Percentiles rank a stretch among this genome's conserved stretches.
phyloP scores from a whole-genome alignment of 2,329 filamentous ascomycete species.

The Talaromyces marneffei region DNA sequence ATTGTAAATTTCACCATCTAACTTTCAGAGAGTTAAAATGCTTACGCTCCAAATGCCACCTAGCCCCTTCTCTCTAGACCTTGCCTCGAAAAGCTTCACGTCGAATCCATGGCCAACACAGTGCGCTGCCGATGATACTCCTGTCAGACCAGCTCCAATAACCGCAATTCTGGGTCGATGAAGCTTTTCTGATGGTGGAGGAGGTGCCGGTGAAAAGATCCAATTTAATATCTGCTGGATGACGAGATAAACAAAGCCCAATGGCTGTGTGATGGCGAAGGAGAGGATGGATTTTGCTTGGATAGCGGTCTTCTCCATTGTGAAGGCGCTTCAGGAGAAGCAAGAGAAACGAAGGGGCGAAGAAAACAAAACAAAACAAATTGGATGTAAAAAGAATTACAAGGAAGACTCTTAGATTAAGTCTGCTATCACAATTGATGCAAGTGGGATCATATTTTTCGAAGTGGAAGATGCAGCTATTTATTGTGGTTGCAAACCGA shows the following conservation, averaged over 20 bases:
- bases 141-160: slow-evolving; percentile 67
- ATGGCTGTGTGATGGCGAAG: slow-evolving; percentile 17
- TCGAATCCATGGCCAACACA: slow-evolving; percentile 83
- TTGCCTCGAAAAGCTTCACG: slow-evolving; percentile 70
- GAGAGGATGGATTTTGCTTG: slow-evolving; percentile 4
- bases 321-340: not conserved
- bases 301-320: not conserved
- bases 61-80: slow-evolving; percentile 54
- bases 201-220: slow-evolving; percentile 65
- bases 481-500: not conserved
- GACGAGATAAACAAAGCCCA: slow-evolving; percentile 27
- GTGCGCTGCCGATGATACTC: slow-evolving; percentile 71
- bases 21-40: not conserved
- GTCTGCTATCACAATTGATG: not conserved
- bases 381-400: not conserved
- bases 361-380: not conserved
- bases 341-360: not conserved
- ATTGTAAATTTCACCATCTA: not conserved
- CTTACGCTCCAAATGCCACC: slow-evolving; percentile 76
- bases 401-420: not conserved
- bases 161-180: slow-evolving; percentile 61
- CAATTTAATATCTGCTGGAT: slow-evolving; percentile 27
- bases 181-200: slow-evolving; percentile 49
- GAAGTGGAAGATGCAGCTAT: not conserved
- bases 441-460: not conserved